Base-by-base conservation (phyloP, 2,329 filamentous ascomycete genomes). In the Phialocephala sp. region DNA sequence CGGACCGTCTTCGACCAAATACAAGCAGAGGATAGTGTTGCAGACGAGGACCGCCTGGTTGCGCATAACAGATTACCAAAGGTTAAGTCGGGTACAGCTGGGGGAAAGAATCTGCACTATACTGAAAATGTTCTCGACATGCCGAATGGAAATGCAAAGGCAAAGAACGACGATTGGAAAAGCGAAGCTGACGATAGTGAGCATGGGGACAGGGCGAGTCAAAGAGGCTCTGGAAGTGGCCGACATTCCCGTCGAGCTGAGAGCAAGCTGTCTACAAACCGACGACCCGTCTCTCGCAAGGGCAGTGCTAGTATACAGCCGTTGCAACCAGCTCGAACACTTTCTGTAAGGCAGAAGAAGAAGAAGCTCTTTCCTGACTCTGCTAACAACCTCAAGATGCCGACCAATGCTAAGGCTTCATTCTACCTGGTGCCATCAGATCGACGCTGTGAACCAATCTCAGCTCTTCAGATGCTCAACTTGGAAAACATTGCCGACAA, bases 1-100 rank as follows among this genome's bases (percentile, higher is more conserved):
- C 88, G 90, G 63, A 89, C 89, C 1, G 88, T 98, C 9, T 99
- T 99, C 76, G 91, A 94, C 70, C 90, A 97, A 78, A 95, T 98
- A 78, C 86, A 92, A 66, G 92, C 91, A 71, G 92, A 96, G 64
- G 94, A 98, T 73, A 89, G 88, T 36, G 88, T 94, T 9, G 92
- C 94, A n/a, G 94, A 97, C 64, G 90, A 94, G 62, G 92, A 92
- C 69, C 89, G 94, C n/a, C 80, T 99, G 45, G 94, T 97, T 39
- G 91, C 91, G 62, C 93, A 97, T 79, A 98, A 98, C 76, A 87
- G 92, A 39, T 74, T 87, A 65, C 83, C 82, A 27, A 89, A 68
- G 79, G 37, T 70, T 77, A 70, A 87, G 71, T 88, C 90, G 4
- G 90, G 89, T 15, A 93, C 90, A 0, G 87, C 87, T 39, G 89